Percentiles rank a stretch among this genome's conserved stretches.
phyloP scores from a whole-genome alignment of 768 basidiomycete species.

The Lyophyllum atratum region DNA sequence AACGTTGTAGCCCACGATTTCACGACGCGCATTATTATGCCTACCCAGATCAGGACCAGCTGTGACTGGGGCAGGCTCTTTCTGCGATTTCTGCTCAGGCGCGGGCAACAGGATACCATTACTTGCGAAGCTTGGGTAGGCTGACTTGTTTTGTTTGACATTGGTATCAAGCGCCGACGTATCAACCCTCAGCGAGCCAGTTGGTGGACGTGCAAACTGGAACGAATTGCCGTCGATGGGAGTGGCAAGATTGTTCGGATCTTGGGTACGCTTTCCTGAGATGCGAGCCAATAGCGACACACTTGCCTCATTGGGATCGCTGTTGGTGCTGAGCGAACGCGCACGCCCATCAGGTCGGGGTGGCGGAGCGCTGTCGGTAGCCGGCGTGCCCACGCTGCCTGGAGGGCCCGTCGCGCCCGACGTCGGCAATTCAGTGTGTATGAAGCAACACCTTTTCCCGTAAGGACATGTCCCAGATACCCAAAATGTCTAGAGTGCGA shows the following conservation, averaged over 20 bases:
- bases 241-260: conserved; percentile 46
- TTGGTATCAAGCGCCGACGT: conserved; percentile 64
- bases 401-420: conserved; percentile 59
- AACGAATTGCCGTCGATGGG: conserved; percentile 57
- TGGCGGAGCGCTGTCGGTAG: conserved; percentile 48
- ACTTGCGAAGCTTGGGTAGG: conserved; percentile 70
- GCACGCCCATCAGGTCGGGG: conserved; percentile 57
- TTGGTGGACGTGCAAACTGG: conserved; percentile 64
- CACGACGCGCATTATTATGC: conserved; percentile 67
- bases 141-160: conserved; percentile 81
- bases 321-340: conserved; percentile 74
- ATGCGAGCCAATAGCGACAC: conserved; percentile 80
- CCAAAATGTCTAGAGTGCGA: conserved; percentile 76
- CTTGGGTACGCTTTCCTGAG: conserved; percentile 63
- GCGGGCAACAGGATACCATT: conserved; percentile 60
- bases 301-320: conserved; percentile 74
- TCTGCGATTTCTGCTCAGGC: conserved; percentile 58
- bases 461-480: conserved; percentile 92
- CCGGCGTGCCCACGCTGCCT: conserved; percentile 29
- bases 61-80: conserved; percentile 80
- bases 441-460: conserved; percentile 92
- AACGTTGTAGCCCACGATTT: conserved; percentile 69
- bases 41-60: conserved; percentile 85
- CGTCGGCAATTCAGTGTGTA: conserved; percentile 82
- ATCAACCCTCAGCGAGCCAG: conserved; percentile 73